Percentiles rank a stretch among this genome's conserved stretches.
phyloP scores from a whole-genome alignment of 1,284 basidiomycete genomes.

The Apiotrichum akiyoshidainum region DNA sequence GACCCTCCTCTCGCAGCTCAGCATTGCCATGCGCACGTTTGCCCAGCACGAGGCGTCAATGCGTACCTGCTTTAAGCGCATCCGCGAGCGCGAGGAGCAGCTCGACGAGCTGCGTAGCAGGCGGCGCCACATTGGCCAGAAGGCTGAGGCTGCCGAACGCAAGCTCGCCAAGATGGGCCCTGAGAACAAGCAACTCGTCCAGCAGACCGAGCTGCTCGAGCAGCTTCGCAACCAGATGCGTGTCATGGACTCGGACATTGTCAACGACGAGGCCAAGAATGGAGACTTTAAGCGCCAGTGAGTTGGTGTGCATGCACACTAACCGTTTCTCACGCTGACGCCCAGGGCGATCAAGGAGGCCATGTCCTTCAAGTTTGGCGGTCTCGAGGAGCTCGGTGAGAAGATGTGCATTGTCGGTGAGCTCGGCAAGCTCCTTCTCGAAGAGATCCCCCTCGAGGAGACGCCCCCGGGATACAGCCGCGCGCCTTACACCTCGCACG shows the following conservation, averaged over 20 bases:
- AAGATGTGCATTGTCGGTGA: slow-evolving; percentile 82
- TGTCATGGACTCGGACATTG: slow-evolving; percentile 73
- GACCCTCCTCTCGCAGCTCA: slow-evolving; percentile 66
- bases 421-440: slow-evolving; percentile 71
- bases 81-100: slow-evolving; percentile 79
- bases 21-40: slow-evolving; percentile 67
- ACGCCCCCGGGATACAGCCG: slow-evolving; percentile 78
- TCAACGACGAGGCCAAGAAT: slow-evolving; percentile 74
- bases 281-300: slow-evolving; percentile 76
- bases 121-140: slow-evolving; percentile 63
- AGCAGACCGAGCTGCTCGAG: slow-evolving; percentile 73
- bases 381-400: slow-evolving; percentile 77
- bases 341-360: slow-evolving; percentile 57
- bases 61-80: slow-evolving; percentile 57
- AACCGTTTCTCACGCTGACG: slow-evolving; percentile 1
- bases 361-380: slow-evolving; percentile 84
- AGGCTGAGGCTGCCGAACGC: slow-evolving; percentile 83
- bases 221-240: slow-evolving; percentile 74
- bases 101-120: slow-evolving; percentile 73
- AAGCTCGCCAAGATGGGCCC: slow-evolving; percentile 87
- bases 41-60: slow-evolving; percentile 70
- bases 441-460: slow-evolving; percentile 73
- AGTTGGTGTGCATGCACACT: slow-evolving; percentile 10
- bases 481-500: slow-evolving; percentile 62
- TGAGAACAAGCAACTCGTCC: slow-evolving; percentile 78